Evolutionary conservation across 441 rosid genomes (phyloP).

Genomic region (Brassica hybrid): DNA sequence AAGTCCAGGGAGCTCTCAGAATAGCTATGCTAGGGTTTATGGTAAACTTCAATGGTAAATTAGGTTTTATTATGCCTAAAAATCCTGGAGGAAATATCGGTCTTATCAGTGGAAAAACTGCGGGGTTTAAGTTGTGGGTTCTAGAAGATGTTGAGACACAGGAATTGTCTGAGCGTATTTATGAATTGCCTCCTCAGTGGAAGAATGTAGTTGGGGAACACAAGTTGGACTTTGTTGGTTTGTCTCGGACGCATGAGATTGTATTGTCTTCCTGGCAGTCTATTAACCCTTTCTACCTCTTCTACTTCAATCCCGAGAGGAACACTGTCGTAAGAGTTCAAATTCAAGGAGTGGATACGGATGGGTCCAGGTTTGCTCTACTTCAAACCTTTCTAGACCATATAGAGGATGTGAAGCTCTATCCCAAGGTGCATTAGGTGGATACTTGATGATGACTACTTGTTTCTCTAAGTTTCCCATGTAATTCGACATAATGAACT

Average conservation of each 20-base stretch:
- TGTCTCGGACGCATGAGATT: background rate
- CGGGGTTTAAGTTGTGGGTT: background rate
- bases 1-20: background rate
- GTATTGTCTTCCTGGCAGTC: background rate
- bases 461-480: background rate
- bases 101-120: too few relatives aligned
- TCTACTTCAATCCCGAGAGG: slow-evolving; percentile 7
- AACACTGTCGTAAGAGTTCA: background rate
- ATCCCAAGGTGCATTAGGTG: background rate
- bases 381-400: background rate
- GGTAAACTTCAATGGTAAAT: background rate
- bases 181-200: slow-evolving; percentile 1
- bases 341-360: background rate
- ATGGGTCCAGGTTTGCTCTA: background rate
- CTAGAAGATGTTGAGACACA: background rate
- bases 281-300: background rate
- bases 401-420: slow-evolving; percentile 2
- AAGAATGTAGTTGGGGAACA: background rate
- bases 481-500: background rate
- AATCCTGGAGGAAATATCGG: background rate
- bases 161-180: background rate
- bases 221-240: background rate
- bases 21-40: background rate
- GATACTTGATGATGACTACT: background rate
- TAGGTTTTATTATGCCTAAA: background rate